phyloP scores from a whole-genome alignment of 2,329 filamentous ascomycete genomes.

The Aciculosporium take region DNA sequence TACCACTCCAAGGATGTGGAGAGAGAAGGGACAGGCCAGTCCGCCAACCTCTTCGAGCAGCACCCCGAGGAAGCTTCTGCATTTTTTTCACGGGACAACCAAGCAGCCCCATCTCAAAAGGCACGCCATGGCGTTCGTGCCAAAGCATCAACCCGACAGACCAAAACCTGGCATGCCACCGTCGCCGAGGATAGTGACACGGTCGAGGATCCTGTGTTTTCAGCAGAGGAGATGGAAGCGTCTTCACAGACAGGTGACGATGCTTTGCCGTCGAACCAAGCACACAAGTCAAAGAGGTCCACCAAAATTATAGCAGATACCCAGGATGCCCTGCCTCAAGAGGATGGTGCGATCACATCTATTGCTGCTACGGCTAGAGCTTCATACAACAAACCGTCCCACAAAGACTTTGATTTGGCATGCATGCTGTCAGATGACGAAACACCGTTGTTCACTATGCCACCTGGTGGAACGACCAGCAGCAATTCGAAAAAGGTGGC shows the following conservation, averaged over 20 bases:
- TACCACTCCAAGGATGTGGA: background rate
- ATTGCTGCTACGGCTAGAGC: background rate
- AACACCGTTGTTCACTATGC: slow-evolving; percentile 14
- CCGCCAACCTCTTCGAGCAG: slow-evolving; percentile 6
- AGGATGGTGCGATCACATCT: background rate
- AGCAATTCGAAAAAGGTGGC: background rate
- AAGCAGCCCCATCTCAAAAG: background rate
- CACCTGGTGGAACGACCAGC: background rate
- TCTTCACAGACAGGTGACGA: slow-evolving; percentile 6
- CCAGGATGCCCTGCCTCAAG: slow-evolving; percentile 12
- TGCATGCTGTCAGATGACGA: slow-evolving; percentile 23
- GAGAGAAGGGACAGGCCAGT: background rate
- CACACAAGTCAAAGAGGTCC: background rate
- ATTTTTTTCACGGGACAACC: background rate
- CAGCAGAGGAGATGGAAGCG: background rate
- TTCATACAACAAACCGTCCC: background rate
- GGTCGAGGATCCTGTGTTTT: slow-evolving; percentile 5
- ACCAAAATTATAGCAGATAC: slow-evolving; percentile 15
- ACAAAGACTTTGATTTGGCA: slow-evolving; percentile 5
- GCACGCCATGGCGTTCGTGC: background rate
- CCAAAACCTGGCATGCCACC: background rate
- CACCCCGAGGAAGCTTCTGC: slow-evolving; percentile 5
- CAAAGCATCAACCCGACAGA: background rate
- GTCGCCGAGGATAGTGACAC: slow-evolving; percentile 5
- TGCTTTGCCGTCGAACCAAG: slow-evolving; percentile 1